Evolutionary conservation across 306 rosid genomes (phyloP).

Genomic region (Cicer pinnatifidum): DNA sequence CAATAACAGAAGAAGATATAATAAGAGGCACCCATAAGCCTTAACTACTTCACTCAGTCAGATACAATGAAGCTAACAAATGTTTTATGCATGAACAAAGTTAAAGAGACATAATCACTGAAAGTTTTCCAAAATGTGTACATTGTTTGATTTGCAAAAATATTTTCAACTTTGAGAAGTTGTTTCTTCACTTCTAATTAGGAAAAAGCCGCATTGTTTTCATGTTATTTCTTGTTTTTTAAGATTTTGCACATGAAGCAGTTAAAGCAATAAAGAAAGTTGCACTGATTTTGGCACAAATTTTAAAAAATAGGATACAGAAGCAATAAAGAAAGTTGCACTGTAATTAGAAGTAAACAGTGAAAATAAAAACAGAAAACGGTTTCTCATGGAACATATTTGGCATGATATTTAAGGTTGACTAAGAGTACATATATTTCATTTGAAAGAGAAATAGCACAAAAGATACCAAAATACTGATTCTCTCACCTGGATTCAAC

Average conservation of each 20-base stretch:
- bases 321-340: background rate
- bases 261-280: background rate
- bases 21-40: slow-evolving; percentile 30
- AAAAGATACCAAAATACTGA: slow-evolving; percentile 34
- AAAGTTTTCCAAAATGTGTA: slow-evolving; percentile 19
- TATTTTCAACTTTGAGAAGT: background rate
- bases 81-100: slow-evolving; percentile 3
- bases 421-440: slow-evolving; percentile 3
- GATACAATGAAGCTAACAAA: slow-evolving; percentile 21
- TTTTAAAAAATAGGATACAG: background rate
- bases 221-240: background rate
- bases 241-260: slow-evolving; percentile 8
- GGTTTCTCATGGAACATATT: slow-evolving; percentile 9
- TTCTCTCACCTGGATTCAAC: slow-evolving; percentile 82
- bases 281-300: background rate
- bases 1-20: background rate
- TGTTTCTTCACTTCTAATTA: background rate
- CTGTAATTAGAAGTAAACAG: background rate
- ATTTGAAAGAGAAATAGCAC: slow-evolving; percentile 33
- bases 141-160: slow-evolving; percentile 2
- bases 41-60: background rate
- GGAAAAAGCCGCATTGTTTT: background rate
- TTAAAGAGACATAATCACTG: slow-evolving; percentile 1
- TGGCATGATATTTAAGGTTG: slow-evolving; percentile 18
- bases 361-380: background rate